Evolutionary conservation across 2,329 filamentous ascomycete species (phyloP), one percentile per base, ranked within the genome.

Genomic region (Alternaria longipes): DNA sequence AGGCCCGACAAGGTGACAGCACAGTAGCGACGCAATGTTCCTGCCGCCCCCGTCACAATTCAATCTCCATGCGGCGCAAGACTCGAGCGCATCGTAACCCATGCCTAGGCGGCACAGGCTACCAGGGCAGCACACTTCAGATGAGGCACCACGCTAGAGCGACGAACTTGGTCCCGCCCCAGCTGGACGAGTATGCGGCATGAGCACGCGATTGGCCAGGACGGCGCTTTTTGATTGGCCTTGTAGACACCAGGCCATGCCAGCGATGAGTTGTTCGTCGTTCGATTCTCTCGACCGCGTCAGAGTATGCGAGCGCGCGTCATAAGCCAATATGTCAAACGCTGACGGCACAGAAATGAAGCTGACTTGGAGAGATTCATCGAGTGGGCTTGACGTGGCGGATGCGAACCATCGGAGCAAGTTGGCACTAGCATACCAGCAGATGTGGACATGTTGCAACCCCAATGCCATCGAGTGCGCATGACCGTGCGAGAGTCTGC

Each of bases 261-360:
- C 64, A 64, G 54, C 61, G 74, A 75, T 78, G 75, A 71, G 75
- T 72, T 78, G 75, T 75, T 67, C 71, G 60, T 60, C 47, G 49
- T 44, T 50, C 56, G 47, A 45, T 47, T 56, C 41, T 62, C 63
- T 61, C 57, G 42, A 62, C 58, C 51, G 63, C 65, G 66, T 68
- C 62, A 61, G 56, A 24, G 41, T 34, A 67, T 71, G 71, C 71
- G 66, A 49, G 65, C 60, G 53, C 55, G 56, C 65, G 69, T 72
- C 71, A 75, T 72, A 63, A 60, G 56, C 40, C 54, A 60, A 45
- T 42, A 49, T 55, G 36, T 40, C 42, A 47, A 44, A 32, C 36
- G 46, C 50, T 26, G 32, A 46, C 55, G 22, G 47, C 38, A 44
- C n/a, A 36, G 64, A 56, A 72, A 63, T 74, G 71, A 70, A 72